Evolutionary conservation across 2,329 filamentous ascomycete genomes (phyloP), one percentile per base, ranked within the genome.

Genomic region (Rugonectria rugulosa): DNA sequence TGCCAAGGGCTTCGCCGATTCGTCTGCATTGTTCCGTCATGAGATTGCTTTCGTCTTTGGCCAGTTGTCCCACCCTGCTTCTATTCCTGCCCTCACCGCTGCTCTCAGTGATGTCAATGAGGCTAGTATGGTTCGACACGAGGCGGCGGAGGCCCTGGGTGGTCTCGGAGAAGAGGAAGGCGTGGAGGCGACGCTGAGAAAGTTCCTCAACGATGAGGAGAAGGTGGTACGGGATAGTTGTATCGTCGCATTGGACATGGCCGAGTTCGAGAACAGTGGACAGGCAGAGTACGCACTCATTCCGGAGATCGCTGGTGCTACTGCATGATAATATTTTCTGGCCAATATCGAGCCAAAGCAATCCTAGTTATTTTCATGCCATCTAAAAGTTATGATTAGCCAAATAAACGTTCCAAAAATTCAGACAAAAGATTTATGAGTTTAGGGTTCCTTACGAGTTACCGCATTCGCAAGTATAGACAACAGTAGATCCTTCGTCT

Each of bases 1-100:
- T 41, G 92, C 95, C 40, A 88, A 88, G 70, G 95, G 95, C 14
- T 88, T 99, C 66, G 81, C 81, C 26, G 95, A 99, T 72, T 81
- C 87, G 15, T 97, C 93, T 43, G 93, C 93, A 5, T 86, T 99
- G 7, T 98, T 99, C 83, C 88, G 95, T 64, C 95, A 99, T 77
- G 95, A 99, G 73, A 92, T 99, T 63, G 95, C 95, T 12, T 99
- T 99, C 72, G 95, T 99, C 12, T 99, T 99, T 66, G 95, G 95
- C 51, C 95, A 99, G 75, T 82, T 99, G 47, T 92, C 90, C 51
- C 95, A 99, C 71, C 95, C 95, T 2, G 94, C 94, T n/a, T 97
- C 92, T 1, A 97, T 99, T 64, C 93, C 95, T 4, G 91, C 91
- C 56, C 84, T 99, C 55, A 89, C 89, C 14, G 86, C 85, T 46